These are phyloP conservation scores for Apiotrichum montevideense DNA, from an alignment of 1,284 basidiomycete genomes.

Conservation along the genomic window DNA sequence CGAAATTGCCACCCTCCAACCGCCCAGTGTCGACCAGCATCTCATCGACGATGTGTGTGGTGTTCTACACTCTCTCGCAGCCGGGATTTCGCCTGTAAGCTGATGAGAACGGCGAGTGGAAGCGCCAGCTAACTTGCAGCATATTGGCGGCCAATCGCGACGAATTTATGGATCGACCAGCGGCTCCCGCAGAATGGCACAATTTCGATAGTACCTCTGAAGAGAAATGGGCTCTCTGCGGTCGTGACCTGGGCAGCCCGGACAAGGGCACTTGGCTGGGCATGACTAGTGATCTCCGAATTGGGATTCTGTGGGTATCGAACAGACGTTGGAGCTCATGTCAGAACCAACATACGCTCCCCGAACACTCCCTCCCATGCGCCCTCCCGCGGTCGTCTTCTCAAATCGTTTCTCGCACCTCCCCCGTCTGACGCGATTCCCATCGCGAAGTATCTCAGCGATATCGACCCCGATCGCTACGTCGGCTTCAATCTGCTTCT, in stretches of 20 bases:
- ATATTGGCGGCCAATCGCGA: constrained; percentile 44
- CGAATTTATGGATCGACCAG: constrained; percentile 39
- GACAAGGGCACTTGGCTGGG: constrained; percentile 42
- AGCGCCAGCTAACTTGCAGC: constrained; percentile 6
- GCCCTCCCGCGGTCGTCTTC: constrained; percentile 34
- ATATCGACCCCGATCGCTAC: constrained; percentile 22
- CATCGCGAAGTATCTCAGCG: constrained; percentile 23
- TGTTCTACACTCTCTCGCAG: constrained; percentile 38
- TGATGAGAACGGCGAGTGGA: too few species aligned
- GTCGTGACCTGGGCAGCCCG: constrained; percentile 26
- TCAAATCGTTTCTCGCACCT: constrained; percentile 29
- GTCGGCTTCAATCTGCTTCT: constrained; percentile 46
- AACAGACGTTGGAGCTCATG: neutral
- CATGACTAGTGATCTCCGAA: constrained; percentile 32
- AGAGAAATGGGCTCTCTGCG: constrained; percentile 26
- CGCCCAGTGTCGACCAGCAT: neutral
- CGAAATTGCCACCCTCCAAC: too few species aligned
- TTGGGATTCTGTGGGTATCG: constrained; percentile 37
- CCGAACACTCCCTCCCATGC: constrained; percentile 21
- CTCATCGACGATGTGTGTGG: constrained; percentile 35
- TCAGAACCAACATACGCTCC: constrained; percentile 41
- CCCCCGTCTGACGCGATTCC: constrained; percentile 6
- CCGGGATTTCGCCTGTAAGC: constrained; percentile 41
- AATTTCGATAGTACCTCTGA: constrained; percentile 22
- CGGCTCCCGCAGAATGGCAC: constrained; percentile 40